Base-by-base conservation (phyloP, 148 eudicot genomes). In the Chenopodium album region DNA sequence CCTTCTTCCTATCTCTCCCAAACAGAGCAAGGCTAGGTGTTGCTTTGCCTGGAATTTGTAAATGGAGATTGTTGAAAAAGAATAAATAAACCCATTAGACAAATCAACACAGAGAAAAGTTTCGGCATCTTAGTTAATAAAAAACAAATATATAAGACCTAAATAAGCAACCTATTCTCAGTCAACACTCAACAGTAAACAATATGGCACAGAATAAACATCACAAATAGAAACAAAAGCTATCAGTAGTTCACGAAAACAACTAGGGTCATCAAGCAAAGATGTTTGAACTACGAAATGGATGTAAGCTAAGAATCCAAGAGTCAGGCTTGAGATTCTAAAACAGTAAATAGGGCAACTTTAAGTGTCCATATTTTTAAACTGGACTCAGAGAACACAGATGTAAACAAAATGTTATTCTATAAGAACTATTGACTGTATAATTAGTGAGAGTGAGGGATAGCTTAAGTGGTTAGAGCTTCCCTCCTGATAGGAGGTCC, bases 1-100 rank as follows among this genome's bases (percentile, higher is more conserved):
- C 85, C 99, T 89, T 84, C 99, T 89, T 67, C 99, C 99, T 41
- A 96, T 91, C 87, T 96, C 99, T 46, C 99, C 99, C 92, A 96
- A 78, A 86, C 99, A 96, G 75, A 96, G 89, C 91, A 96, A 87
- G 8, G 98, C 92, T 71, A 96, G 94, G 87, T 94, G 98, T 83
- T 94, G 97, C 82, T 94, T 96, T 81, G 97, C 95, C 99, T 96
- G 87, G 37, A 73, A 76, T 74, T 66, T 9, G 54, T 62, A 82
- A 84, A 78, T 32, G 41, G 16, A 34, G 47, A 73, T 71, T 22
- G 56, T 87, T 54, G 70, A 46, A 70, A 23, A 71, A 54, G 71
- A n/a, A 23, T 54, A 12, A 56, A 76, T 54, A 60, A 66, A 23
- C 16, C 54, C 12, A 75, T 19, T 26, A 72, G 59, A 71, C 8